A percentile compares a stretch with the other conserved stretches of the same genome.
Conservation (phyloP, 2,329 filamentous ascomycete species). For the Colletotrichum ledebouriae region DNA sequence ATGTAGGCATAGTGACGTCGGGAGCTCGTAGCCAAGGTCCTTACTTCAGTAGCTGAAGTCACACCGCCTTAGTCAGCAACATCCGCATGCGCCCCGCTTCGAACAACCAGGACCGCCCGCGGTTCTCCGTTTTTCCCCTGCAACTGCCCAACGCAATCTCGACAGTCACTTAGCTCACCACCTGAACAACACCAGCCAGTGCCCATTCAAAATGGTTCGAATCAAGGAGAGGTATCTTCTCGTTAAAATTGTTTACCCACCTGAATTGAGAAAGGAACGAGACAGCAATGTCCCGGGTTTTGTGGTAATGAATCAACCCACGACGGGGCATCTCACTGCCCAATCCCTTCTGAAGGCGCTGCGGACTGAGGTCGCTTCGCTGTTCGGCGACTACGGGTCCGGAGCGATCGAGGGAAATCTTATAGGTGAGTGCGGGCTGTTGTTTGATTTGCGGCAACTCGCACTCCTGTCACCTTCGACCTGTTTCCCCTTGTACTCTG, state of each 20-base stretch:
- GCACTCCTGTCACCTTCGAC: neutral
- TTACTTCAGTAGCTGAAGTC: constrained; percentile 12
- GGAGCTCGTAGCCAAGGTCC: constrained; percentile 5
- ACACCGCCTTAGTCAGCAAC: constrained; percentile 39
- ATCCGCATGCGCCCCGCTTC: neutral
- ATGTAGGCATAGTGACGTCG: constrained; percentile 31
- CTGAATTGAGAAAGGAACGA: constrained; percentile 57
- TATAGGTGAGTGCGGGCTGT: constrained; percentile 64
- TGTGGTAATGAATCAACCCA: constrained; percentile 84
- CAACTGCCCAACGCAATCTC: constrained; percentile 2
- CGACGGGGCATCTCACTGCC: constrained; percentile 76
- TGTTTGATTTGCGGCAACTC: neutral
- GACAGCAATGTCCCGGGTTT: constrained; percentile 65
- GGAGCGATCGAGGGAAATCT: constrained; percentile 79
- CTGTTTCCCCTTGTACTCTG: too few species aligned
- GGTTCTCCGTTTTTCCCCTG: neutral
- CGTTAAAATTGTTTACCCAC: constrained; percentile 92
- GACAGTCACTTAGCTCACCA: constrained; percentile 12
- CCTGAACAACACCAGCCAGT: neutral
- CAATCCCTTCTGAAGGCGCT: constrained; percentile 77
- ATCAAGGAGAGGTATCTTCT: constrained; percentile 96
- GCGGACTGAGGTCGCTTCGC: constrained; percentile 74
- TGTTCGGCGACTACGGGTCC: constrained; percentile 92
- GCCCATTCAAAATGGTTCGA: constrained; percentile 79
- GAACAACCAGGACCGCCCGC: neutral